phyloP scores from a whole-genome alignment of 1,139 yeast genomes.

The Geotrichum aggregatum region DNA sequence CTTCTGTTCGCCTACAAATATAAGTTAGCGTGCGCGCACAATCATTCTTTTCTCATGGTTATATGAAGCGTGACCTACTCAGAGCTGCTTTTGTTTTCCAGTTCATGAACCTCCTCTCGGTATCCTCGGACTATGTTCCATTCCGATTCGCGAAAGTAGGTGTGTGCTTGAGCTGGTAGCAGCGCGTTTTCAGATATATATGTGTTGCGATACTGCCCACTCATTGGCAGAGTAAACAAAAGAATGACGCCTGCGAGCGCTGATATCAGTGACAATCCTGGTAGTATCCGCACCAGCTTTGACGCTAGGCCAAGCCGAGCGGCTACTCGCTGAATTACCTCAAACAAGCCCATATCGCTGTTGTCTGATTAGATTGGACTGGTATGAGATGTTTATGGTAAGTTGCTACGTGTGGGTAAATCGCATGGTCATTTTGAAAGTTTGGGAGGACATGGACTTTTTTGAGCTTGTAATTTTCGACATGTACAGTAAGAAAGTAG shows the following conservation, averaged over 20 bases:
- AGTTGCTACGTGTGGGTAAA: conserved; percentile 6
- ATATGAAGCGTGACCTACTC: conserved; percentile 11
- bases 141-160: conserved; percentile 89
- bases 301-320: conserved; percentile 33
- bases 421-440: background rate
- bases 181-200: conserved; percentile 94
- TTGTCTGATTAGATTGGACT: background rate
- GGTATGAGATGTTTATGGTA: background rate
- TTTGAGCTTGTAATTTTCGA: conserved; percentile 4
- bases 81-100: conserved; percentile 27
- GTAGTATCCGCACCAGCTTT: conserved; percentile 42
- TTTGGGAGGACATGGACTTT: conserved; percentile 6
- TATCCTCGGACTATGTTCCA: conserved; percentile 91
- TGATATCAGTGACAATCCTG: conserved; percentile 57
- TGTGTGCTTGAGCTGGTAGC: conserved; percentile 92
- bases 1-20: conserved; percentile 39
- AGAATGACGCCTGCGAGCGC: conserved; percentile 61
- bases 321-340: conserved; percentile 35
- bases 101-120: conserved; percentile 52
- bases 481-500: background rate
- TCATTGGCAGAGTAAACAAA: conserved; percentile 67
- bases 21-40: conserved; percentile 23
- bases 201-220: conserved; percentile 76
- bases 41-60: conserved; percentile 6
- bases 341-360: conserved; percentile 39